phyloP scores from a whole-genome alignment of 371 early-diverging fungal species.

The Nematocida minor region DNA sequence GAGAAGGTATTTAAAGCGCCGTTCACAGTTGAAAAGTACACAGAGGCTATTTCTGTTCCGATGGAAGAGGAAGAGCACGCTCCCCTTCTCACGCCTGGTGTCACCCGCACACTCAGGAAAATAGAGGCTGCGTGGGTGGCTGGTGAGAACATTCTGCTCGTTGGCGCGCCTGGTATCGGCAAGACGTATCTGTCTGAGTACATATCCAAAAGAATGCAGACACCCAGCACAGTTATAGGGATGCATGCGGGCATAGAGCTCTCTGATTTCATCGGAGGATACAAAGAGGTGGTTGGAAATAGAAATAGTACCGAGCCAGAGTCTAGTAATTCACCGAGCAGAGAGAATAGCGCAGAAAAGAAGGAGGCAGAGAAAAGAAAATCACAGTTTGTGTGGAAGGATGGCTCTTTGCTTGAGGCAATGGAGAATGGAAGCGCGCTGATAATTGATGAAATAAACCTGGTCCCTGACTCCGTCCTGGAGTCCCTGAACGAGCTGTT shows the following conservation, averaged over 20 bases:
- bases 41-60: conserved; percentile 22
- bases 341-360: conserved; percentile 67
- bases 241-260: conserved; percentile 94
- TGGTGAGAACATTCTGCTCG: conserved; percentile 86
- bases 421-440: conserved; percentile 86
- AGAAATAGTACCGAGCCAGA: no score
- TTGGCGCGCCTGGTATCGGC: conserved; percentile 98
- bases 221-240: conserved; percentile 77
- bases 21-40: not conserved
- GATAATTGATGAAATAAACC: conserved; percentile 95
- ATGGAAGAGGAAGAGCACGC: not conserved
- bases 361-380: conserved; percentile 73
- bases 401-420: conserved; percentile 81
- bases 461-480: conserved; percentile 94
- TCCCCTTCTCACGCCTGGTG: conserved; percentile 51
- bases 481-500: conserved; percentile 94
- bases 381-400: conserved; percentile 53
- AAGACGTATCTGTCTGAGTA: conserved; percentile 95
- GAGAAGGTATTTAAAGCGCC: conserved; percentile 11
- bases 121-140: conserved; percentile 73
- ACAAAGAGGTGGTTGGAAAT: conserved; percentile 67
- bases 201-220: conserved; percentile 69
- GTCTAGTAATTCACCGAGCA: not conserved
- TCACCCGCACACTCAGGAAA: conserved; percentile 74
- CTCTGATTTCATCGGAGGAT: conserved; percentile 82